These are phyloP conservation scores for Neofusicoccum laricinum DNA, from an alignment of 2,329 filamentous ascomycete genomes.

Conservation along the genomic window DNA sequence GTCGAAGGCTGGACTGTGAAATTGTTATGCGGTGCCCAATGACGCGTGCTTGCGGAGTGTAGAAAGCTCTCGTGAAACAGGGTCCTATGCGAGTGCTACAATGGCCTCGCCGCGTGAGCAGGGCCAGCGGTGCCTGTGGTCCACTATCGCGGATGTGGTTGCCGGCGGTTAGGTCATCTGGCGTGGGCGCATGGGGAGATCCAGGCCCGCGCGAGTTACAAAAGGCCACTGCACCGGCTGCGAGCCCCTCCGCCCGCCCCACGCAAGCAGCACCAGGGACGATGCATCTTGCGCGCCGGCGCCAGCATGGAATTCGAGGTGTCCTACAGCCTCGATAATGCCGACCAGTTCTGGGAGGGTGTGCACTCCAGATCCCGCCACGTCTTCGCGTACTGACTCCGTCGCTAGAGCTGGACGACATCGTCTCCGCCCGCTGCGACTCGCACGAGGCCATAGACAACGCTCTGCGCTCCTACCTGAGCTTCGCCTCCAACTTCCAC, in stretches of 20 bases:
- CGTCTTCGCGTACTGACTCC: conserved; percentile 1
- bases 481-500: conserved; percentile 71
- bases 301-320: conserved; percentile 65
- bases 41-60: not conserved
- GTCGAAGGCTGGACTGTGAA: not conserved
- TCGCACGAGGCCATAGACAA: conserved; percentile 75
- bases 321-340: conserved; percentile 68
- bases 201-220: conserved; percentile 10
- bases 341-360: conserved; percentile 90
- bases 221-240: conserved; percentile 8
- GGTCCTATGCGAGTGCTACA: not conserved
- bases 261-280: conserved; percentile 13
- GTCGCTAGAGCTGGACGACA: conserved; percentile 61
- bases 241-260: conserved; percentile 13
- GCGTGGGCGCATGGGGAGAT: conserved; percentile 7
- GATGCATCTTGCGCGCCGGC: conserved; percentile 37
- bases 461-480: conserved; percentile 77
- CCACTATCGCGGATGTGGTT: conserved; percentile 1
- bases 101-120: not conserved
- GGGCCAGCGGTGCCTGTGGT: not conserved
- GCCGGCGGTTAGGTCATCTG: conserved; percentile 4
- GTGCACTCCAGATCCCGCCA: conserved; percentile 30
- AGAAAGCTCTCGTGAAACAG: not conserved
- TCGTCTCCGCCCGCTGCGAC: conserved; percentile 58
- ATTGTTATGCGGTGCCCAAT: not conserved